Evolutionary conservation across 2,329 filamentous ascomycete species (phyloP), one percentile per base, ranked within the genome.

Genomic region (Penicillium brevicompactum): DNA sequence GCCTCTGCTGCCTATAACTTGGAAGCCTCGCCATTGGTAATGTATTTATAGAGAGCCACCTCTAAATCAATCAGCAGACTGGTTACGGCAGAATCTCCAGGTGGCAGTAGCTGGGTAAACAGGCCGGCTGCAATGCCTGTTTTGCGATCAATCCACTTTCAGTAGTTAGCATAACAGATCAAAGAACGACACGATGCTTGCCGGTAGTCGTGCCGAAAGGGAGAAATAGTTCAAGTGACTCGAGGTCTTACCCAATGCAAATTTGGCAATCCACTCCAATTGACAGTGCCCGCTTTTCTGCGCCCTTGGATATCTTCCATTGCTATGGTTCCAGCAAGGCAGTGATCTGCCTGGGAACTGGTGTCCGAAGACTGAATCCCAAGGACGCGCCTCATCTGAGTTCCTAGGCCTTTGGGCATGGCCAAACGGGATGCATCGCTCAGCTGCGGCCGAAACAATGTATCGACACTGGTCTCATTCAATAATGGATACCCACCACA

Each of bases 181-280:
- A 46, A 8, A 38, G 22, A 5, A 45, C 22, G 27, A n/a, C 22
- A 14, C 21, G 14, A 45, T 6, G 18, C 32, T 5, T 34, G 6
- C 5, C 44, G 14, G 22, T 27, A 8, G 18, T 18, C 18, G 24
- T 27, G 24, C 24, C 24, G 2, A 27, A 27, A 27, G 8, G 24
- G 24, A 27, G 8, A 6, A 5, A 27, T 27, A 8, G 24, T 27
- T 27, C 24, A 27, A 27, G 24, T 27, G 24, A 27, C 3, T 6
- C 24, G 31, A 3, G 3, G 2, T 31, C 56, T 42, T 43, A 58
- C 56, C 64, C 59, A 65, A 38, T 62, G 61, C 14, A 64, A 24
- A 48, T 66, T 66, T 30, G 63, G 63, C 45, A 66, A 44, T 10
- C 65, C 65, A 24, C 60, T 59, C 65, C 63, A 67, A 21, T 57